Conservation (phyloP, 2,329 filamentous ascomycete genomes). For the Pezizomycotina sp. region DNA sequence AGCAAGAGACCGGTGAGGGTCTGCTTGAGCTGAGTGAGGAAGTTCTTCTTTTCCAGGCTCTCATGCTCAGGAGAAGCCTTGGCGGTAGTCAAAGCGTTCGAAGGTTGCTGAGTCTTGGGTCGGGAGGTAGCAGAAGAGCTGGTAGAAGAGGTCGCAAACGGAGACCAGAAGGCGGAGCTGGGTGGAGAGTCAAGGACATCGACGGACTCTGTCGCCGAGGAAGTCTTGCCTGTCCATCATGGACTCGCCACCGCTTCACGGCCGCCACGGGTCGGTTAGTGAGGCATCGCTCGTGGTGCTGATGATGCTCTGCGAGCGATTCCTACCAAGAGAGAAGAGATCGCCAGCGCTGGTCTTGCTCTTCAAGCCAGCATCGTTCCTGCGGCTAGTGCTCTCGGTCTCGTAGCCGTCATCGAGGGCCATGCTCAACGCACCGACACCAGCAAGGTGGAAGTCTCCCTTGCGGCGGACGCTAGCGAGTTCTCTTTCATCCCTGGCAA, state of each 20-base stretch:
- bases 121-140: slow-evolving; percentile 28
- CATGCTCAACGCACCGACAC: slow-evolving; percentile 24
- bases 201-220: slow-evolving; percentile 58
- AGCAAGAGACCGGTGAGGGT: slow-evolving; percentile 68
- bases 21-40: slow-evolving; percentile 60
- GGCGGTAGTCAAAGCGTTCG: slow-evolving; percentile 37
- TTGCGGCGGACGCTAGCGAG: slow-evolving; percentile 31
- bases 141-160: slow-evolving; percentile 51
- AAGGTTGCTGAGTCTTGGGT: slow-evolving; percentile 7
- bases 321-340: slow-evolving; percentile 26
- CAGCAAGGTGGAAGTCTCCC: slow-evolving; percentile 24
- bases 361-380: slow-evolving; percentile 21
- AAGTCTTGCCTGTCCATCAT: slow-evolving; percentile 34
- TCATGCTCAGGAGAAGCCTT: slow-evolving; percentile 39
- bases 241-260: slow-evolving; percentile 24
- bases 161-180: slow-evolving; percentile 35
- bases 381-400: slow-evolving; percentile 18
- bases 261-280: slow-evolving; percentile 25
- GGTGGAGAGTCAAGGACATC: slow-evolving; percentile 53
- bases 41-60: slow-evolving; percentile 57
- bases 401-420: slow-evolving; percentile 23
- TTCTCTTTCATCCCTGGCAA: slow-evolving; percentile 54
- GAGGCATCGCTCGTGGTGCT: slow-evolving; percentile 31
- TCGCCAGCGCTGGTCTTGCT: slow-evolving; percentile 24
- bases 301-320: slow-evolving; percentile 32